A percentile compares a stretch with the other conserved stretches of the same genome.
These are phyloP conservation scores for Saccharomycopsis olivae DNA, from an alignment of 805 yeast species.

Conservation along the genomic window DNA sequence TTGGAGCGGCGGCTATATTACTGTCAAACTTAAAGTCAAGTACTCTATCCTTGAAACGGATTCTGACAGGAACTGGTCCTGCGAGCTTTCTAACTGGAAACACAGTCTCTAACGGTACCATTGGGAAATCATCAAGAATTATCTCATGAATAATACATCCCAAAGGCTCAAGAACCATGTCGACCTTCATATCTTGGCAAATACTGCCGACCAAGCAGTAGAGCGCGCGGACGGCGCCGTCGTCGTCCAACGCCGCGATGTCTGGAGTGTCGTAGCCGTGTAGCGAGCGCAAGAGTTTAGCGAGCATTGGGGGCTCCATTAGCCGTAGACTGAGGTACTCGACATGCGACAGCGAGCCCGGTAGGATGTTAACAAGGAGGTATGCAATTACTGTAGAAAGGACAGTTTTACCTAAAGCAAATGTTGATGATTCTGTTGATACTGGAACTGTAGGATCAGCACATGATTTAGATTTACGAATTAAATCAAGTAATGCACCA, in stretches of 20 bases:
- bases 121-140: slow-evolving; percentile 54
- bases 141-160: slow-evolving; percentile 58
- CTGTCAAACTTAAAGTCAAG: slow-evolving; percentile 60
- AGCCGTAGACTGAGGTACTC: no score
- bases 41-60: slow-evolving; percentile 42
- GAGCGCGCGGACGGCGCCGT: no score
- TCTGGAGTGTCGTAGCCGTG: no score
- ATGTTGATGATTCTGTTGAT: slow-evolving; percentile 6
- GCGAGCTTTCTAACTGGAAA: background rate
- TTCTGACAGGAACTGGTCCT: slow-evolving; percentile 29
- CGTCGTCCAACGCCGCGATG: no score
- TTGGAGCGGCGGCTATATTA: slow-evolving; percentile 67
- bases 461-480: slow-evolving; percentile 13
- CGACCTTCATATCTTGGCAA: no score
- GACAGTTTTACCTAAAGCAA: slow-evolving; percentile 9
- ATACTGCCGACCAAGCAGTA: no score
- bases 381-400: slow-evolving; percentile 3
- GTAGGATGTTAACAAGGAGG: background rate
- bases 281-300: no score
- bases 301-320: no score
- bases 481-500: background rate
- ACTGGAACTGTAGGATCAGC: slow-evolving; percentile 2
- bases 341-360: no score
- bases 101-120: slow-evolving; percentile 24
- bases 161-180: slow-evolving; percentile 45